phyloP scores from a whole-genome alignment of 305 asterid species.

The Rubia peregrina region DNA sequence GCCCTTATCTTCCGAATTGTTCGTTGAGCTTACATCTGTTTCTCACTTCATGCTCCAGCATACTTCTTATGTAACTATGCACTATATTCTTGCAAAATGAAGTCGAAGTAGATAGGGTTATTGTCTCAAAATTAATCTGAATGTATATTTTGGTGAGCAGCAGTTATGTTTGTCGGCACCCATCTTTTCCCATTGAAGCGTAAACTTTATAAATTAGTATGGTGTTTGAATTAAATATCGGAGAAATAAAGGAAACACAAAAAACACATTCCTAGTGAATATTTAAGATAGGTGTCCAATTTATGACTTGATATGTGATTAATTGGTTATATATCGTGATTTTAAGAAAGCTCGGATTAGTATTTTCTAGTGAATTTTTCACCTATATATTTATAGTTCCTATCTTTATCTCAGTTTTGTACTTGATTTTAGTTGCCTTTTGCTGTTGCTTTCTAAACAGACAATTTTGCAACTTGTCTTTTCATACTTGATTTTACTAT shows the following conservation, averaged over 20 bases:
- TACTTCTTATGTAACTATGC: background rate
- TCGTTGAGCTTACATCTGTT: background rate
- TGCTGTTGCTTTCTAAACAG: background rate
- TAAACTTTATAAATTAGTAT: background rate
- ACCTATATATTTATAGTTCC: background rate
- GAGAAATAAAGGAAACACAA: background rate
- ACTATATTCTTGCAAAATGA: background rate
- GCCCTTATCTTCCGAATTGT: background rate
- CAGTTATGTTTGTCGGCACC: background rate
- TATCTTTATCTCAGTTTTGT: background rate
- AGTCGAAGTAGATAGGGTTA: background rate
- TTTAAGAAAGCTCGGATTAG: background rate
- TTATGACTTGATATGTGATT: background rate
- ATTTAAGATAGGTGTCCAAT: background rate
- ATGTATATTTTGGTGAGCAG: background rate
- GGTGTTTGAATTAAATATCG: background rate
- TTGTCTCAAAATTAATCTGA: background rate
- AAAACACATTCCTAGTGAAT: slow-evolving; percentile 4
- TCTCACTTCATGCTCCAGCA: background rate
- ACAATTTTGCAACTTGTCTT: background rate
- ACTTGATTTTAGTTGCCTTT: slow-evolving; percentile 4
- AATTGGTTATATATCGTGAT: background rate
- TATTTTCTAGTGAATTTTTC: background rate
- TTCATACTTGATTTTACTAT: background rate
- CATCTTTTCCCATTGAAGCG: background rate